These are phyloP conservation scores for Colletotrichum eremochloae DNA, from an alignment of 2,329 filamentous ascomycete species.

Conservation along the genomic window DNA sequence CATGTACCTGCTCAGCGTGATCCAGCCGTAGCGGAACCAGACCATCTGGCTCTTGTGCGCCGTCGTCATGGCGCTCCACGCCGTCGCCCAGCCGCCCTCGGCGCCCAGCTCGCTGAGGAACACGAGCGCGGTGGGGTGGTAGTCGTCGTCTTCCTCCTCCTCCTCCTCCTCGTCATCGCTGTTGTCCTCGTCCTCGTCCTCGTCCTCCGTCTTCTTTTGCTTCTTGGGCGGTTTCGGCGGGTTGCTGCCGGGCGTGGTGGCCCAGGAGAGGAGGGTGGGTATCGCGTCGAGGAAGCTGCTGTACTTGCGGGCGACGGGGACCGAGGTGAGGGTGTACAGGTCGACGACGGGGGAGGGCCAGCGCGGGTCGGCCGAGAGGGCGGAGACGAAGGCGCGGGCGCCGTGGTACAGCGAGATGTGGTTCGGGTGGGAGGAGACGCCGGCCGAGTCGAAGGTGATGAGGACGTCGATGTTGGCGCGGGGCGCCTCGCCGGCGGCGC, in stretches of 20 bases:
- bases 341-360: slow-evolving; percentile 83
- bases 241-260: slow-evolving; percentile 54
- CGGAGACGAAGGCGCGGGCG: slow-evolving; percentile 77
- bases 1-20: slow-evolving; percentile 93
- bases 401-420: slow-evolving; percentile 91
- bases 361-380: slow-evolving; percentile 72
- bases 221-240: slow-evolving; percentile 29
- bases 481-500: slow-evolving; percentile 52
- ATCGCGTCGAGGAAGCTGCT: slow-evolving; percentile 80
- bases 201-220: slow-evolving; percentile 39
- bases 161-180: slow-evolving; percentile 47
- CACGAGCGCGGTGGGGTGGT: slow-evolving; percentile 71
- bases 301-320: slow-evolving; percentile 85
- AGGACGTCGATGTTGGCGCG: slow-evolving; percentile 79
- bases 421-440: slow-evolving; percentile 92
- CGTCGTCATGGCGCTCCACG: slow-evolving; percentile 87
- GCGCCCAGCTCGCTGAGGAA: slow-evolving; percentile 80
- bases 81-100: slow-evolving; percentile 65
- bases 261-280: slow-evolving; percentile 73
- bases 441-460: slow-evolving; percentile 88
- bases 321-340: slow-evolving; percentile 85
- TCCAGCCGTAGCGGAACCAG: slow-evolving; percentile 98
- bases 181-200: slow-evolving; percentile 49
- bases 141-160: slow-evolving; percentile 58
- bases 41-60: slow-evolving; percentile 97